Conservation (phyloP, 106 monocot genomes). For the Dendrobium chrysotoxum region DNA sequence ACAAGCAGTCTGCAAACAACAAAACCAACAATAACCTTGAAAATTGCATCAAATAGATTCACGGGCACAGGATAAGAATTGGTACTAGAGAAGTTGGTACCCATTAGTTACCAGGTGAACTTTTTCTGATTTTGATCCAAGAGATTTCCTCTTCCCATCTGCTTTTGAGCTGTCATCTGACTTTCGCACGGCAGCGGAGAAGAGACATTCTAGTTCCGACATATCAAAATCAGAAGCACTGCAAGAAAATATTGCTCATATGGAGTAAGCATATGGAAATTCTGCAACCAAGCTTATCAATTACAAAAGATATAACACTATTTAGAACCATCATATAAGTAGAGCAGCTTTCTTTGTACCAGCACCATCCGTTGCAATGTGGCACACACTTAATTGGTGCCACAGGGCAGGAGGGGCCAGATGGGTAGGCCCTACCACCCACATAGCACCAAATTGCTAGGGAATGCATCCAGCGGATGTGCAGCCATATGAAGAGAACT, state of each 20-base stretch:
- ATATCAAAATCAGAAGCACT: conserved; percentile 94
- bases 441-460: background rate
- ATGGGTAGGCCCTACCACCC: background rate
- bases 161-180: conserved; percentile 56
- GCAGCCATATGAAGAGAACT: background rate
- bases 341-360: background rate
- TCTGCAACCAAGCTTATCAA: background rate
- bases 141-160: conserved; percentile 78
- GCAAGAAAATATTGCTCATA: conserved; percentile 7
- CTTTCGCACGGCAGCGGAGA: conserved; percentile 82
- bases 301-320: background rate
- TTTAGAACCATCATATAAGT: background rate
- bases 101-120: conserved; percentile 78
- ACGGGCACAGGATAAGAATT: background rate
- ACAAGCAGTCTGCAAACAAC: background rate
- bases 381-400: background rate
- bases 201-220: conserved; percentile 86
- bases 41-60: background rate
- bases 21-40: background rate
- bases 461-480: background rate
- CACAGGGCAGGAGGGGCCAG: background rate
- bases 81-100: background rate
- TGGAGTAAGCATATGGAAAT: background rate
- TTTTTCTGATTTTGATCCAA: conserved; percentile 90
- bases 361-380: background rate